Percentiles rank a stretch among this genome's conserved stretches.
These are phyloP conservation scores for Fragaria vesca DNA, from an alignment of 306 rosid species.

Conservation along the genomic window DNA sequence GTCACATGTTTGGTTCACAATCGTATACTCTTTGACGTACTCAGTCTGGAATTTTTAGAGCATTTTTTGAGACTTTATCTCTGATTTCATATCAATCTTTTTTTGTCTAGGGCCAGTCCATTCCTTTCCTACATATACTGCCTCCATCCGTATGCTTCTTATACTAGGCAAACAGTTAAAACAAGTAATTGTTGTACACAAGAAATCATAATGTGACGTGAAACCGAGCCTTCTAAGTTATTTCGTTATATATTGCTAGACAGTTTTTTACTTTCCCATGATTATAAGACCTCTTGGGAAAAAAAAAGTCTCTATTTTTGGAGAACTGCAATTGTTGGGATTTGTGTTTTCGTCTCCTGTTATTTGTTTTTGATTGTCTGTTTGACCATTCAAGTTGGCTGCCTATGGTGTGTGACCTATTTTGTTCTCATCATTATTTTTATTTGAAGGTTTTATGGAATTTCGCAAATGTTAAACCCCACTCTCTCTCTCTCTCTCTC, in stretches of 20 bases:
- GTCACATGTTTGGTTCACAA: background rate
- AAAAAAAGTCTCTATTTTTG: too few species aligned
- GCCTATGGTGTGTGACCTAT: too few species aligned
- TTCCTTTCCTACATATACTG: background rate
- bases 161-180: background rate
- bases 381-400: background rate
- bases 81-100: background rate
- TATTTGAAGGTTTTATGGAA: background rate
- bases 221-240: background rate
- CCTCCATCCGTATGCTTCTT: background rate
- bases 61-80: background rate
- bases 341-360: background rate
- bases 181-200: background rate
- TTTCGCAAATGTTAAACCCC: background rate
- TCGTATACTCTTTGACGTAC: too few species aligned
- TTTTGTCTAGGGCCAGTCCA: background rate
- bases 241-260: too few species aligned
- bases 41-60: background rate
- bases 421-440: background rate
- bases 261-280: background rate
- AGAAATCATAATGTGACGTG: too few species aligned
- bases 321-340: background rate
- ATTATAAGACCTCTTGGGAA: background rate
- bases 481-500: background rate
- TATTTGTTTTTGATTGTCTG: background rate